Conservation (phyloP, 2,329 filamentous ascomycete species). For the Coniella vitis region DNA sequence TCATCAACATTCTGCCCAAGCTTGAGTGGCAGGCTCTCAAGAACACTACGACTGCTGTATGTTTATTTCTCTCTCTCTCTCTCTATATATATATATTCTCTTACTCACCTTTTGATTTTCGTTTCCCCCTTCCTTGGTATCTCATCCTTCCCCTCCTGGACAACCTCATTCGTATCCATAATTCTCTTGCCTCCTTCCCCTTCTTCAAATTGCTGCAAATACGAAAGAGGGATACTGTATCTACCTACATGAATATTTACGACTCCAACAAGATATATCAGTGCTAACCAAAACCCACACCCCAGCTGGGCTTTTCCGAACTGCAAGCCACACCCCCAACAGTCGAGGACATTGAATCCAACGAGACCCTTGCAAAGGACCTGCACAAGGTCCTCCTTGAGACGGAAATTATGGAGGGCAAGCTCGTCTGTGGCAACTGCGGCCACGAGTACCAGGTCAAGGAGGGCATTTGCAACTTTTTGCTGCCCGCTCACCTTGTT, state of each 20-base stretch:
- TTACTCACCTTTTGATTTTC: neutral
- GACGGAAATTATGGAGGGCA: slow-evolving; percentile 84
- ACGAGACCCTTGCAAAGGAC: slow-evolving; percentile 67
- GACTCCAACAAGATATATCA: slow-evolving; percentile 11
- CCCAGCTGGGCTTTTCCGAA: slow-evolving; percentile 69
- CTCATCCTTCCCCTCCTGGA: no score
- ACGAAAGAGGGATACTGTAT: no score
- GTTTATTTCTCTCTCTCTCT: no score
- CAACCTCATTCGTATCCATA: no score
- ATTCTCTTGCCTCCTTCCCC: neutral
- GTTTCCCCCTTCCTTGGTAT: neutral
- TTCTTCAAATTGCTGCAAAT: no score
- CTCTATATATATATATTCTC: neutral
- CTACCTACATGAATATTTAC: no score
- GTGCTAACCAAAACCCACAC: slow-evolving; percentile 1
- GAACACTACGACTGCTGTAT: slow-evolving; percentile 69
- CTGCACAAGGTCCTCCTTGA: slow-evolving; percentile 78
- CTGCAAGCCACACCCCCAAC: slow-evolving; percentile 61
- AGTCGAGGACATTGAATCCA: slow-evolving; percentile 52
- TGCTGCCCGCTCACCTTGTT: slow-evolving; percentile 87
- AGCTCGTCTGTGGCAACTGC: slow-evolving; percentile 83
- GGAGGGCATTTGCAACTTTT: slow-evolving; percentile 94
- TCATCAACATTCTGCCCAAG: slow-evolving; percentile 78
- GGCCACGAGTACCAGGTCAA: slow-evolving; percentile 91
- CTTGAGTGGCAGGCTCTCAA: slow-evolving; percentile 82